A percentile compares a stretch with the other conserved stretches of the same genome.
These are phyloP conservation scores for Gautieria morchelliformis DNA, from an alignment of 768 basidiomycete genomes.

Conservation along the genomic window DNA sequence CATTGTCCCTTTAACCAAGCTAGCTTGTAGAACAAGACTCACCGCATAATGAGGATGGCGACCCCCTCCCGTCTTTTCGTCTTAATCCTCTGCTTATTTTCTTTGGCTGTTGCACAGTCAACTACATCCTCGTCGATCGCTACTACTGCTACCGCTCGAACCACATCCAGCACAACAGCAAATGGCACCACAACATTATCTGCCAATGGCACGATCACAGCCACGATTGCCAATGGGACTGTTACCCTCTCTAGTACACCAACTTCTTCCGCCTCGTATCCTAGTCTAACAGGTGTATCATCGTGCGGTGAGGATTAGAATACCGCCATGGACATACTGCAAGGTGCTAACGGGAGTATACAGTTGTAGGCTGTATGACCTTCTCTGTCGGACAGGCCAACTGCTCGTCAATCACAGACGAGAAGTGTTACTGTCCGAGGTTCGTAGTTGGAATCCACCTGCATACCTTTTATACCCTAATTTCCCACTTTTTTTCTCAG, in stretches of 20 bases:
- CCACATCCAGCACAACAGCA: not conserved
- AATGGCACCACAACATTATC: not conserved
- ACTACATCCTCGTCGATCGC: not conserved
- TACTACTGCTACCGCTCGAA: not conserved
- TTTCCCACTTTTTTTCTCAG: not conserved
- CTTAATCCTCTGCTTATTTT: not conserved
- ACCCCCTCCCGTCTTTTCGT: not conserved
- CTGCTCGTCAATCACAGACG: constrained; percentile 1
- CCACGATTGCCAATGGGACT: not conserved
- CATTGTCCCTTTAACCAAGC: too few relatives aligned
- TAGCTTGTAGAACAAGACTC: too few relatives aligned
- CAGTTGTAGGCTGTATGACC: not conserved
- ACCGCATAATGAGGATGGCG: too few relatives aligned
- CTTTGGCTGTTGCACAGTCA: not conserved
- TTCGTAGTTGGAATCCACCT: not conserved
- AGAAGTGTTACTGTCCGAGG: constrained; percentile 1
- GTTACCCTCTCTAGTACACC: not conserved
- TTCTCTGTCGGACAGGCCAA: not conserved
- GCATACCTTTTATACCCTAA: not conserved
- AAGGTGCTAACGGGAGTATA: not conserved
- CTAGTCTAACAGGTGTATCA: not conserved
- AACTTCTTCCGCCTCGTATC: not conserved
- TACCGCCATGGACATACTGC: not conserved
- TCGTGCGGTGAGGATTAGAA: not conserved
- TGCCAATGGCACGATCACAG: not conserved